These are phyloP conservation scores for Metschnikowia drakensbergensis DNA, from an alignment of 805 yeast genomes.

Conservation along the genomic window DNA sequence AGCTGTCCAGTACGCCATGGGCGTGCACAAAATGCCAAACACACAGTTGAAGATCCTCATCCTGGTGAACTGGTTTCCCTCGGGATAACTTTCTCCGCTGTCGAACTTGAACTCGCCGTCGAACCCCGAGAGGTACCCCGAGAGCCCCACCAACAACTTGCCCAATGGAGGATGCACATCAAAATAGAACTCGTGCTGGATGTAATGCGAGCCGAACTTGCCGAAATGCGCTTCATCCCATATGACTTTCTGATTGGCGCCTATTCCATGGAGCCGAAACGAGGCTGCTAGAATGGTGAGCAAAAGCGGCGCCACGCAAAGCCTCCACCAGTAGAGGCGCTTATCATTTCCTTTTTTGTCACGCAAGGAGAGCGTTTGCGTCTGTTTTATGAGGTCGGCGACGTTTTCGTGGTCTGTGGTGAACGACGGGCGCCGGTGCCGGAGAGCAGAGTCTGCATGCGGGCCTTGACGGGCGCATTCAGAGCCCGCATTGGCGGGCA, in stretches of 20 bases:
- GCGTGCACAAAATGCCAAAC: constrained; percentile 80
- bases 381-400: constrained; percentile 17
- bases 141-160: constrained; percentile 71
- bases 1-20: constrained; percentile 80
- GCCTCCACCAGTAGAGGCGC: constrained; percentile 5
- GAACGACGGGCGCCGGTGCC: constrained; percentile 1
- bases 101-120: constrained; percentile 89
- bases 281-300: constrained; percentile 15
- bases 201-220: constrained; percentile 76
- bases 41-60: constrained; percentile 88
- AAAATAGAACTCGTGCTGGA: constrained; percentile 75
- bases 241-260: constrained; percentile 64
- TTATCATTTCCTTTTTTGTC: not conserved
- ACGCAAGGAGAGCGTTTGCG: constrained; percentile 13
- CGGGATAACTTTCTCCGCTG: constrained; percentile 75
- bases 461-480: not conserved
- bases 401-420: constrained; percentile 3
- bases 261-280: constrained; percentile 59
- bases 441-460: not conserved
- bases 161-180: constrained; percentile 90
- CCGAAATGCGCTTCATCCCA: constrained; percentile 96
- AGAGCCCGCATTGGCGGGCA: too few species aligned
- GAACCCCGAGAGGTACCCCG: constrained; percentile 78
- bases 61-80: constrained; percentile 67
- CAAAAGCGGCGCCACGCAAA: constrained; percentile 8